A percentile compares a stretch with the other conserved stretches of the same genome.
phyloP scores from a whole-genome alignment of 1,284 basidiomycete genomes.

The Sporisorium iseilematis-ciliati region DNA sequence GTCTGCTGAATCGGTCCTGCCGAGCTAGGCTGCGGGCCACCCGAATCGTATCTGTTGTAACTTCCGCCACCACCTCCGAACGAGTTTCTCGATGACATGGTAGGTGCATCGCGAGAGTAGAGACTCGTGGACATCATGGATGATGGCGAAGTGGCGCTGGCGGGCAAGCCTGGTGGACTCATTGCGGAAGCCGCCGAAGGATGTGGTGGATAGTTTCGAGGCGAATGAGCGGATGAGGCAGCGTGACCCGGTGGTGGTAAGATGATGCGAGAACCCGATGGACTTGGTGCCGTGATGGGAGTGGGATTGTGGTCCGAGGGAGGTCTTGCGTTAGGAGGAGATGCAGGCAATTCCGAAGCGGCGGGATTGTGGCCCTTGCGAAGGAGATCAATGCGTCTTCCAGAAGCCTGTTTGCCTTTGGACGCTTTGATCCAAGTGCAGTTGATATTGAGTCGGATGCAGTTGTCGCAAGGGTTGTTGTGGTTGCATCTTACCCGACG shows the following conservation, averaged over 20 bases:
- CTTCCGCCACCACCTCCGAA: slow-evolving; percentile 26
- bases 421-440: slow-evolving; percentile 63
- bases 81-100: slow-evolving; percentile 20
- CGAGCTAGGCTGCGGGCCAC: background rate
- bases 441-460: slow-evolving; percentile 57
- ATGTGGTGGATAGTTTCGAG: slow-evolving; percentile 30
- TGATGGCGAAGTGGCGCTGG: slow-evolving; percentile 31
- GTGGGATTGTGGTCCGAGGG: slow-evolving; percentile 15
- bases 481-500: slow-evolving; percentile 59
- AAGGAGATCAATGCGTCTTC: slow-evolving; percentile 48
- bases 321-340: slow-evolving; percentile 15
- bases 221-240: slow-evolving; percentile 16
- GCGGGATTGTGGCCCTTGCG: slow-evolving; percentile 52
- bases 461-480: slow-evolving; percentile 60
- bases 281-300: slow-evolving; percentile 25
- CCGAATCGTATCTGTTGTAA: slow-evolving; percentile 30
- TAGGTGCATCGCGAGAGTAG: slow-evolving; percentile 42
- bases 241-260: slow-evolving; percentile 20
- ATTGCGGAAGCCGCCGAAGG: slow-evolving; percentile 16
- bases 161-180: slow-evolving; percentile 41
- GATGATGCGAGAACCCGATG: slow-evolving; percentile 24
- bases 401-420: slow-evolving; percentile 55
- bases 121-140: slow-evolving; percentile 27
- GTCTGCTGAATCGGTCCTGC: slow-evolving; percentile 25
- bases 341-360: slow-evolving; percentile 28